phyloP scores from a whole-genome alignment of 1,139 yeast species.

The Magnusiomyces clavatus region DNA sequence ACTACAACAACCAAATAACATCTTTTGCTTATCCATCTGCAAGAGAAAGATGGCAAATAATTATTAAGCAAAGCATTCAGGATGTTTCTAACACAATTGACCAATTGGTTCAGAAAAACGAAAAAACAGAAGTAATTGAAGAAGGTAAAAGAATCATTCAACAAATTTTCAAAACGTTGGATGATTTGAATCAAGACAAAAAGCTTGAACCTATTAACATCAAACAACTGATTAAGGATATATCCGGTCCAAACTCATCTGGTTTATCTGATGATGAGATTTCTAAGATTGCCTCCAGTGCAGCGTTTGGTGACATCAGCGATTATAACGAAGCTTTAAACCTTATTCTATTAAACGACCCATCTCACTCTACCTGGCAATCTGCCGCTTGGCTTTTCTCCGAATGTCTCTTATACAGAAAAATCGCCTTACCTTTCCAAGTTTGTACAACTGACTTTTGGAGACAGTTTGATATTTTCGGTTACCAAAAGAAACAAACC shows the following conservation, averaged over 20 bases:
- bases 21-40: conserved; percentile 83
- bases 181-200: conserved; percentile 29
- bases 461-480: not conserved
- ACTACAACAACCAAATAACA: conserved; percentile 52
- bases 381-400: conserved; percentile 89
- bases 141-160: conserved; percentile 33
- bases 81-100: conserved; percentile 43
- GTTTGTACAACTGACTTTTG: not conserved
- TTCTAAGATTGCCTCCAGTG: conserved; percentile 19
- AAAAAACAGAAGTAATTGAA: conserved; percentile 14
- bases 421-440: conserved; percentile 39
- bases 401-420: conserved; percentile 78
- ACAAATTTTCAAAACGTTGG: conserved; percentile 30
- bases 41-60: conserved; percentile 79
- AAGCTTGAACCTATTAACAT: conserved; percentile 18
- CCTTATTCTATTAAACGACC: conserved; percentile 26
- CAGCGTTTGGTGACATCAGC: conserved; percentile 24
- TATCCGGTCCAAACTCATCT: not conserved
- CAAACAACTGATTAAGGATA: conserved; percentile 6
- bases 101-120: conserved; percentile 17
- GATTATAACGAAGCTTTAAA: conserved; percentile 37
- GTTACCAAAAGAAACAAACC: conserved; percentile 48
- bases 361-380: conserved; percentile 48
- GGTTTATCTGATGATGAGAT: too few relatives aligned
- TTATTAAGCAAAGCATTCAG: conserved; percentile 56